Conservation (phyloP, 495 filamentous ascomycete species). For the Neurospora terricola region DNA sequence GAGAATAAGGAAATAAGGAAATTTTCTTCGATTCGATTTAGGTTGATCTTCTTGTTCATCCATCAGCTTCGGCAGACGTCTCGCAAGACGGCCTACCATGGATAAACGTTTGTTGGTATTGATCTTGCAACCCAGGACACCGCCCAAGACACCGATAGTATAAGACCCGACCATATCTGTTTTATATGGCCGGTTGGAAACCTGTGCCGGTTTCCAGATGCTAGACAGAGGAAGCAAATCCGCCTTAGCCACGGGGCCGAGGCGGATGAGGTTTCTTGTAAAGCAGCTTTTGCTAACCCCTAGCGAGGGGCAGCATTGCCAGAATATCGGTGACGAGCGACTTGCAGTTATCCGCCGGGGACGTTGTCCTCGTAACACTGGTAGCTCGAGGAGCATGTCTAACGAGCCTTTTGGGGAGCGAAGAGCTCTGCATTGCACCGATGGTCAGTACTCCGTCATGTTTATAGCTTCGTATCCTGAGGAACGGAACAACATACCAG, state of each 20-base stretch:
- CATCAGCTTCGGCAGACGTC: not conserved
- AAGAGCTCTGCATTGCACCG: not conserved
- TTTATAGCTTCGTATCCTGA: not conserved
- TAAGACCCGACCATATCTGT: not conserved
- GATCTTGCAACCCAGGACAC: no score
- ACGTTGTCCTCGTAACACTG: not conserved
- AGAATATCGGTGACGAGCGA: not conserved
- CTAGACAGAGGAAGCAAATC: not conserved
- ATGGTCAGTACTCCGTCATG: not conserved
- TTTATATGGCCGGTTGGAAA: not conserved
- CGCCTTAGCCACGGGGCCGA: not conserved
- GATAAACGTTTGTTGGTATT: not conserved
- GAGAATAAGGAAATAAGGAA: not conserved
- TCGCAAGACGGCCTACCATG: not conserved
- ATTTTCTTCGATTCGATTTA: not conserved
- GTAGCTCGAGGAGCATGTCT: not conserved
- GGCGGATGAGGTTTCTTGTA: not conserved
- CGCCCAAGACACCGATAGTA: not conserved
- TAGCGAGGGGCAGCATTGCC: not conserved
- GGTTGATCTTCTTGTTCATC: not conserved
- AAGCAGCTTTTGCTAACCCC: not conserved
- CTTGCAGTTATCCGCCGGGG: not conserved
- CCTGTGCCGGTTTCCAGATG: not conserved
- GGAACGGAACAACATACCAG: conserved; percentile 11
- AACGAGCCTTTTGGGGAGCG: not conserved